phyloP scores from a whole-genome alignment of 345 rosid genomes.

The Carallia brachiata region DNA sequence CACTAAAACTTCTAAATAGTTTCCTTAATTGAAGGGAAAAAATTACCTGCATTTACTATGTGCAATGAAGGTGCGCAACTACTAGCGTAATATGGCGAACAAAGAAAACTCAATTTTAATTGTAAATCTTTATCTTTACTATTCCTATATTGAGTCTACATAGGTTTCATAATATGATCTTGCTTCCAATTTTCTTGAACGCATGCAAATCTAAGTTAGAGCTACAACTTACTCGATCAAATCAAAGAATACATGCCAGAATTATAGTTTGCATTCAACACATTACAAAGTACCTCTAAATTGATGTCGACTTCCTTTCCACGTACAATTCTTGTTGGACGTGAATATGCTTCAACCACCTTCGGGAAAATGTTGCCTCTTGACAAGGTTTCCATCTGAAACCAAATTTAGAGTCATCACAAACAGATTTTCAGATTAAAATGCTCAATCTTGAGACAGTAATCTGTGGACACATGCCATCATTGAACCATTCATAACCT shows the following conservation, averaged over 20 bases:
- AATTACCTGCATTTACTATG: no score
- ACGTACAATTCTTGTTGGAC: constrained; percentile 87
- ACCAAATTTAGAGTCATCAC: constrained; percentile 15
- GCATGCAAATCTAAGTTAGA: no score
- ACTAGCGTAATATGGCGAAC: no score
- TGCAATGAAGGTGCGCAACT: no score
- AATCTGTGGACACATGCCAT: not conserved
- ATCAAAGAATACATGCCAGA: no score
- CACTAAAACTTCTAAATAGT: not conserved
- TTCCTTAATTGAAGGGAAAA: no score
- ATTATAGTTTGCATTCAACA: not conserved
- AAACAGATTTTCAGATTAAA: not conserved
- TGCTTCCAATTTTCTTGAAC: no score
- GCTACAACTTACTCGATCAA: no score
- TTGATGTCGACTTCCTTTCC: constrained; percentile 71
- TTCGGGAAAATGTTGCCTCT: constrained; percentile 60
- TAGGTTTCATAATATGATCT: no score
- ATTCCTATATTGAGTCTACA: no score
- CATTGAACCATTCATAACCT: not conserved
- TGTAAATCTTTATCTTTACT: no score
- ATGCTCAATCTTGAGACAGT: not conserved
- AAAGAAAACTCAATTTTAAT: no score
- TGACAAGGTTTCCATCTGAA: constrained; percentile 73
- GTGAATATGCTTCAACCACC: constrained; percentile 90
- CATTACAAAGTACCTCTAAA: constrained; percentile 50